Base-by-base conservation (phyloP, 768 basidiomycete genomes). In the Leccinum boreale region DNA sequence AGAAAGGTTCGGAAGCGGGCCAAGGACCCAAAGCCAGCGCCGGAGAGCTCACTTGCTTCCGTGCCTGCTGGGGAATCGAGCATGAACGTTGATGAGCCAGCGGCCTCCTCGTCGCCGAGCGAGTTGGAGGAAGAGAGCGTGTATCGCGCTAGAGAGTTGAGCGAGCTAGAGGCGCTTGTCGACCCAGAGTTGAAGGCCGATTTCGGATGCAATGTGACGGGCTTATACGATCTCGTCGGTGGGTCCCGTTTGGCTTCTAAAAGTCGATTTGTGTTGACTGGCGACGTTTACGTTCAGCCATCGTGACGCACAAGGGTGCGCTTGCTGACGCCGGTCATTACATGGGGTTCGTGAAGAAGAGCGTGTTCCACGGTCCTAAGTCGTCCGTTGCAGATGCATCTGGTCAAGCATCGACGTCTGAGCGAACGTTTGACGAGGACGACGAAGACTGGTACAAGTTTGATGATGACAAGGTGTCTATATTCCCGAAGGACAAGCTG, bases 281-380 rank as follows among this genome's bases (percentile, higher is more conserved):
- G 39, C 2, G 47, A 23, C 7, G n/a, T n/a, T 36, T 67, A 23
- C 11, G n/a, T 21, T 36, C 67, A 93, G 94, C 89, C 8, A 90
- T 99, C 67, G 86, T 99, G 12, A 96, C 94, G 21, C 97, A 98
- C 81, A 99, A 99, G 73, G 97, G 97, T 11, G 85, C 94, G 0
- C 89, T 89, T 0, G 95, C 97, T 0, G 97, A 98, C 67, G 85
- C 92, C 0, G 96, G 95, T 2, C 96, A 98, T 74, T 98, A 98
- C 69, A 94, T 98, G 23, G 94, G 86, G 1, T 98, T 89, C 74
- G 90, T 89, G 28, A 90, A 90, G 75, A 91, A 89, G 77, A 83
- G 81, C 62, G 81, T 82, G 19, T 85, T 90, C 75, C 81, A 85
- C 52, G 76, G 76, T 4, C 23, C 58, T 21, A 60, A 52, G 48